Base-by-base conservation (phyloP, 257 asterid species). In the Plantago ovata region DNA sequence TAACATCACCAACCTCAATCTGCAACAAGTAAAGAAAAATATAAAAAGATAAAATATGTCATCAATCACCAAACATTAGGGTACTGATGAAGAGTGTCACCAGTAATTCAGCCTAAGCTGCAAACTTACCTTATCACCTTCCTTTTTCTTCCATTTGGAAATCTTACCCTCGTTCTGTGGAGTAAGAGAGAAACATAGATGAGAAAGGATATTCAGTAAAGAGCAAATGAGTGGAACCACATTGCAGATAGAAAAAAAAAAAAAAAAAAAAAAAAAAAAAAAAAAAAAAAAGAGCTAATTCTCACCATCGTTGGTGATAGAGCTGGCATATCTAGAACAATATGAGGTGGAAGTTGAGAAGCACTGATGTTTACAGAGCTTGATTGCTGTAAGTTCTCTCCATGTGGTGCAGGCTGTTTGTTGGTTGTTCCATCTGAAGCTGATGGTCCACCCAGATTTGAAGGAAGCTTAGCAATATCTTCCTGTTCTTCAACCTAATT, bases 241-340 rank as follows among this genome's bases (percentile, higher is more conserved):
- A 56, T 33, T 56, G 57, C 51, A 71, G 59, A 22, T 56, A 40
- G n/a, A n/a, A n/a, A n/a, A n/a, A n/a, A n/a, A n/a, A n/a, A n/a
- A n/a, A n/a, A n/a, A n/a, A n/a, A n/a, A n/a, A n/a, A n/a, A n/a
- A n/a, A n/a, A n/a, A n/a, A n/a, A n/a, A n/a, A n/a, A n/a, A n/a
- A n/a, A n/a, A n/a, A n/a, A n/a, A n/a, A n/a, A n/a, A n/a, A 28
- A 44, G 61, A 54, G 62, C 42, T 71, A 51, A n/a, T 61, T 63
- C 82, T 60, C 71, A 93, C 99, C 99, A 93, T 93, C 54, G 97
- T 93, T 48, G 97, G 99, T 68, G 99, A 93, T 56, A 93, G 72
- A 38, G 97, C 97, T 61, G 99, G 99, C 99, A 93, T 93, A 48
- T 65, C 83, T 69, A 93, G 84, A 73, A 93, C 86, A 72, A 84